A percentile compares a stretch with the other conserved stretches of the same genome.
Evolutionary conservation across 2,329 filamentous ascomycete genomes (phyloP).

Genomic region (Colletotrichum cuscutae): DNA sequence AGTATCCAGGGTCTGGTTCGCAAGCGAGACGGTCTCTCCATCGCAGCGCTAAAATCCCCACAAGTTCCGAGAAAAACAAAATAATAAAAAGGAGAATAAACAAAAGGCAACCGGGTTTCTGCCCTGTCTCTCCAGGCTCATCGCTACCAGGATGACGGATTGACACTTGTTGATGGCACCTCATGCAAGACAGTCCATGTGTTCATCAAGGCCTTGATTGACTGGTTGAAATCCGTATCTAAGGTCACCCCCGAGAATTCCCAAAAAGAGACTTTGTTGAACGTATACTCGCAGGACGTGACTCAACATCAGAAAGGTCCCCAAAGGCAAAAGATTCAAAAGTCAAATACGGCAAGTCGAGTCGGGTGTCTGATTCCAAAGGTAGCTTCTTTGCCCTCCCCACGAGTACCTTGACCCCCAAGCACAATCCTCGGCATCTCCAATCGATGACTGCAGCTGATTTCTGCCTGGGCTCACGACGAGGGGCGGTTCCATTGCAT

Average conservation of each 20-base stretch:
- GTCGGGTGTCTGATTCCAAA: not conserved
- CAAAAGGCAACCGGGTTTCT: not conserved
- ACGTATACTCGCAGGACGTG: not conserved
- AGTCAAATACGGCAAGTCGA: not conserved
- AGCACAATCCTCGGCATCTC: not conserved
- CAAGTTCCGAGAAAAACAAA: not conserved
- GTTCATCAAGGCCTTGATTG: not conserved
- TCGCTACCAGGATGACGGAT: not conserved
- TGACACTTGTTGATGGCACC: not conserved
- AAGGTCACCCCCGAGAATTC: not conserved
- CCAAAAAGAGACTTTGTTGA: not conserved
- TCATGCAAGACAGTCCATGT: slow-evolving; percentile 29
- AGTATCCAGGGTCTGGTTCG: not conserved
- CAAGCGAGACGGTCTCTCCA: not conserved
- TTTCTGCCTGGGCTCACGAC: not conserved
- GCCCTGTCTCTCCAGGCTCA: not conserved
- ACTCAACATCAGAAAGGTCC: slow-evolving; percentile 12
- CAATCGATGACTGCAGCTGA: slow-evolving; percentile 9
- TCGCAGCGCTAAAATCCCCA: not conserved
- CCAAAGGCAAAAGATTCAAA: not conserved
- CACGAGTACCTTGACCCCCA: not conserved
- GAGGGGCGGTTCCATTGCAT: not conserved
- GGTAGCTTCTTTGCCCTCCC: not conserved
- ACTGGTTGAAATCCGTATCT: slow-evolving; percentile 9
- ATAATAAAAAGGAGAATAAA: not conserved